Evolutionary conservation across 441 rosid genomes (phyloP).

Genomic region (Hura crepitans): DNA sequence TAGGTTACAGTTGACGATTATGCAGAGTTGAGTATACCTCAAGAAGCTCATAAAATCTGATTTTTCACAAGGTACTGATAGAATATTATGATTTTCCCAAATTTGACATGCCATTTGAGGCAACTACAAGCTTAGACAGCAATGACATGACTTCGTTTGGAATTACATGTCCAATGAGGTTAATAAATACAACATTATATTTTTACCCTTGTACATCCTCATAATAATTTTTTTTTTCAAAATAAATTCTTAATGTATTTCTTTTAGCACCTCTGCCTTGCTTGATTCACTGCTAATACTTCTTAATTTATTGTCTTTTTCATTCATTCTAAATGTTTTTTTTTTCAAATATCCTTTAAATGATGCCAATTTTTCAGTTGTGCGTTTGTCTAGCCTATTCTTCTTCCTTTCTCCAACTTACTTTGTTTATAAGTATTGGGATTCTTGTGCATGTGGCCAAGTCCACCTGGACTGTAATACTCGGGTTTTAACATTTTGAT

Average conservation of each 20-base stretch:
- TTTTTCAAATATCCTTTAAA: no score
- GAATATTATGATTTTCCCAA: slow-evolving; percentile 21
- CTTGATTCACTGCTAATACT: background rate
- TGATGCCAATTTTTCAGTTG: no score
- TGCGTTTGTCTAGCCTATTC: no score
- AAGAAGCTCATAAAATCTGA: slow-evolving; percentile 45
- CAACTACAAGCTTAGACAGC: slow-evolving; percentile 1
- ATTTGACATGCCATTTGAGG: slow-evolving; percentile 36
- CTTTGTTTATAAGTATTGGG: no score
- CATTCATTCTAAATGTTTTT: no score
- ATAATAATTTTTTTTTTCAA: background rate
- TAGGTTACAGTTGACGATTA: slow-evolving; percentile 70
- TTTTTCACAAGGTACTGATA: background rate
- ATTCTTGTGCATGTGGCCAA: no score
- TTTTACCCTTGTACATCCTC: slow-evolving; percentile 1
- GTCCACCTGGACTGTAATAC: no score
- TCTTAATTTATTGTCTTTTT: no score
- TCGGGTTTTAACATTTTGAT: no score
- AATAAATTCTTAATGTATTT: background rate
- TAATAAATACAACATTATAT: background rate
- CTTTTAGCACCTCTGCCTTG: background rate
- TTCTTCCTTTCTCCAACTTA: no score
- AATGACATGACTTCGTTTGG: background rate
- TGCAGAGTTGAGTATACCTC: slow-evolving; percentile 69
- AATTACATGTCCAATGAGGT: slow-evolving; percentile 9